A percentile compares a stretch with the other conserved stretches of the same genome.
Evolutionary conservation across 2,329 filamentous ascomycete genomes (phyloP).

Genomic region (Lasiodiplodia sp.): DNA sequence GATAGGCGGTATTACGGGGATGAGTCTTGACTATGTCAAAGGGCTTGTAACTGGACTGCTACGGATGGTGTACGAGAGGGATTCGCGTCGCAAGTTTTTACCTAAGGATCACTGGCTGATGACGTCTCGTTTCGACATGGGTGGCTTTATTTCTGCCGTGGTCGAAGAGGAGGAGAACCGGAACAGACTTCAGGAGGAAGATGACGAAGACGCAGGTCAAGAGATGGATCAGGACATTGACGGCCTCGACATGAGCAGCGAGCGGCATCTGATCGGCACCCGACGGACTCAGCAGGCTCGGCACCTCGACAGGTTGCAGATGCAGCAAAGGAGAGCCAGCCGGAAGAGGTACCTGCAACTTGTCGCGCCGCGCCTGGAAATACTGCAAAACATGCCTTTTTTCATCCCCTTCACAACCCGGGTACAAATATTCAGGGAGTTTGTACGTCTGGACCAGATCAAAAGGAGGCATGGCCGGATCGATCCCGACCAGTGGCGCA

Average conservation of each 20-base stretch:
- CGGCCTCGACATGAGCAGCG: conserved; percentile 32
- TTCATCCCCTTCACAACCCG: conserved; percentile 91
- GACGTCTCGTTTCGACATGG: conserved; percentile 87
- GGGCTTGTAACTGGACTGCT: conserved; percentile 80
- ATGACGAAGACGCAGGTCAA: conserved; percentile 62
- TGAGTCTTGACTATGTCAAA: conserved; percentile 80
- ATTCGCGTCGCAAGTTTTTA: conserved; percentile 86
- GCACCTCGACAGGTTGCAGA: conserved; percentile 67
- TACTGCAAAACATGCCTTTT: conserved; percentile 95
- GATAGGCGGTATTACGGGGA: conserved; percentile 70
- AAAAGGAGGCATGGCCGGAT: conserved; percentile 72
- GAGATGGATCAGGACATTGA: conserved; percentile 51
- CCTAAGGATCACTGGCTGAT: conserved; percentile 92
- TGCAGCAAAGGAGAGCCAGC: conserved; percentile 70
- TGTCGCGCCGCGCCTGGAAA: conserved; percentile 85
- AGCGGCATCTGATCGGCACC: conserved; percentile 57
- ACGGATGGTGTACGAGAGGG: conserved; percentile 89
- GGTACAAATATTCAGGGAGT: conserved; percentile 92
- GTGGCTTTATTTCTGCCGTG: conserved; percentile 83
- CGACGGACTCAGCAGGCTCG: conserved; percentile 69
- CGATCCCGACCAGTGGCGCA: conserved; percentile 79
- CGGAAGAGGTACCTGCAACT: conserved; percentile 74
- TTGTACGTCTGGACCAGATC: conserved; percentile 82
- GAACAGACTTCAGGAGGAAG: conserved; percentile 71
- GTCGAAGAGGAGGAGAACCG: conserved; percentile 84